Percentiles rank a stretch among this genome's conserved stretches.
These are phyloP conservation scores for Luvunga scandens DNA, from an alignment of 345 rosid genomes.

Conservation along the genomic window DNA sequence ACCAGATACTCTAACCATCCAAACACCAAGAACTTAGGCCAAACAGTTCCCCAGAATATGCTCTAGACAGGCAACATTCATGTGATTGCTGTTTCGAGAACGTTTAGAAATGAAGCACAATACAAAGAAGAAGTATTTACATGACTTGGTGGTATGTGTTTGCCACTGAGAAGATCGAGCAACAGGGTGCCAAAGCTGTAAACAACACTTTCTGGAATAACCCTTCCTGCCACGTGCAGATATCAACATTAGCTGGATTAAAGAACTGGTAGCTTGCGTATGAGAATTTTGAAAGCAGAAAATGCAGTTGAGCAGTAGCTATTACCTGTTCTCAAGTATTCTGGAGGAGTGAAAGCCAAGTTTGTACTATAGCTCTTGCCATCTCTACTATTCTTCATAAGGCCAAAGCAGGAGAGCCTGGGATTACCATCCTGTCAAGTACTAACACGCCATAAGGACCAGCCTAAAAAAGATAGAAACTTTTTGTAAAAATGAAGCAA, in stretches of 20 bases:
- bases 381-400: conserved; percentile 91
- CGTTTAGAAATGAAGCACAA: background rate
- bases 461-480: conserved; percentile 7
- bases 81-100: background rate
- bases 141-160: conserved; percentile 91
- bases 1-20: background rate
- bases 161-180: conserved; percentile 92
- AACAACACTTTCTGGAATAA: conserved; percentile 76
- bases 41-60: background rate
- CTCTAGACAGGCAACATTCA: background rate
- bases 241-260: background rate
- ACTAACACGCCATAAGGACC: conserved; percentile 9
- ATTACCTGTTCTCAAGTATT: conserved; percentile 80
- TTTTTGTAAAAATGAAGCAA: background rate
- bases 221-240: conserved; percentile 54
- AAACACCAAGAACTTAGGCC: background rate
- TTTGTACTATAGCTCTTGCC: conserved; percentile 92
- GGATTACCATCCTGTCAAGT: conserved; percentile 70
- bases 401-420: conserved; percentile 81
- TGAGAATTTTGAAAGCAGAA: conserved; percentile 4
- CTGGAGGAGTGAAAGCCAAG: conserved; percentile 91
- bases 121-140: conserved; percentile 38
- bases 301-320: conserved; percentile 1
- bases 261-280: background rate
- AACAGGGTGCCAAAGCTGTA: conserved; percentile 84